Conservation (phyloP, 1,284 basidiomycete genomes). For the Trichosporon sp. region DNA sequence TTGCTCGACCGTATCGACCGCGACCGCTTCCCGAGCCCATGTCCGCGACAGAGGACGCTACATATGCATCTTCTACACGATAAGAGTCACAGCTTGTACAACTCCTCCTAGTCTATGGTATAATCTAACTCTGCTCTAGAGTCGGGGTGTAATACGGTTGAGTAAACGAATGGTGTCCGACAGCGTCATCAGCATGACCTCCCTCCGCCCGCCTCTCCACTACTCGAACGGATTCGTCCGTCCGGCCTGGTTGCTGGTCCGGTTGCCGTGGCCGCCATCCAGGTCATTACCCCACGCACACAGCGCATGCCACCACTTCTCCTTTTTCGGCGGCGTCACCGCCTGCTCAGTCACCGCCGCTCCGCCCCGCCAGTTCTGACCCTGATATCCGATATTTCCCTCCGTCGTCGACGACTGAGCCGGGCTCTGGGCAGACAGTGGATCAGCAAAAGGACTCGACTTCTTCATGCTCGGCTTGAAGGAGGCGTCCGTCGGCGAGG, state of each 20-base stretch:
- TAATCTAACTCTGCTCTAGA: background rate
- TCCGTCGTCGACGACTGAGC: conserved; percentile 11
- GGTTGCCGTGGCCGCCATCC: conserved; percentile 34
- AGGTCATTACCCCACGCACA: conserved; percentile 45
- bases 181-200: background rate
- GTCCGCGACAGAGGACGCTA: background rate
- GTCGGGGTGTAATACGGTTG: background rate
- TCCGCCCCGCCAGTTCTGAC: conserved; percentile 34
- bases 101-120: background rate
- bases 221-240: conserved; percentile 44
- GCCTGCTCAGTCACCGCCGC: conserved; percentile 12
- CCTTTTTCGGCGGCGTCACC: conserved; percentile 16
- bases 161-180: background rate
- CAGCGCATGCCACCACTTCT: conserved; percentile 45
- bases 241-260: conserved; percentile 31
- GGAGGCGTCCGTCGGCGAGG: conserved; percentile 1
- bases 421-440: conserved; percentile 11
- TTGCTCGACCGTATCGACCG: background rate
- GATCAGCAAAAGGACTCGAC: conserved; percentile 32
- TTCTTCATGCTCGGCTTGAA: conserved; percentile 15
- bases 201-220: background rate
- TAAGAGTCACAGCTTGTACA: background rate
- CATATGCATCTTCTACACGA: background rate
- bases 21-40: background rate
- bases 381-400: conserved; percentile 27